Conservation (phyloP, 2,329 filamentous ascomycete genomes). For the Mariannaea elegans region DNA sequence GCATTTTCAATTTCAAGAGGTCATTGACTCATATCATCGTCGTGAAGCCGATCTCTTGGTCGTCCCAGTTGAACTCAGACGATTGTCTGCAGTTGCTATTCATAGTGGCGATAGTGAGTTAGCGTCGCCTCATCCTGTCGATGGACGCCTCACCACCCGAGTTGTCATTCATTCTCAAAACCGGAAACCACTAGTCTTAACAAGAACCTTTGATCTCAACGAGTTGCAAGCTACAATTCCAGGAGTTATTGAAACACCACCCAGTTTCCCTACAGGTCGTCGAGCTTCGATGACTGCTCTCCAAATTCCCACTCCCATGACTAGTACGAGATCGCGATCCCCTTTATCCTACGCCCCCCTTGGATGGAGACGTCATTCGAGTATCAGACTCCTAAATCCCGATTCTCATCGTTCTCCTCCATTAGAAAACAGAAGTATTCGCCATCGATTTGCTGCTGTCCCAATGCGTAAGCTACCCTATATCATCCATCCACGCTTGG, state of each 20-base stretch:
- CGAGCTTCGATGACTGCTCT: constrained; percentile 29
- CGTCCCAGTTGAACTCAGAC: constrained; percentile 37
- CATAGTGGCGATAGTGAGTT: constrained; percentile 12
- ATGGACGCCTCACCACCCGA: constrained; percentile 37
- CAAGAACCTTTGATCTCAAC: constrained; percentile 60
- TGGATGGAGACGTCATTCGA: constrained; percentile 28
- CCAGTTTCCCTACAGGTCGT: constrained; percentile 11
- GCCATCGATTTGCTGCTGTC: constrained; percentile 22
- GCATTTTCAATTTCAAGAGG: constrained; percentile 31
- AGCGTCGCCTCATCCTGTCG: constrained; percentile 25
- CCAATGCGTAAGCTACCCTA: constrained; percentile 39
- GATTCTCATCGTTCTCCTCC: neutral
- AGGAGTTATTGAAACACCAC: constrained; percentile 37
- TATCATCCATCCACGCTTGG: neutral
- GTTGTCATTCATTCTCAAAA: constrained; percentile 45
- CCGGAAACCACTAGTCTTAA: constrained; percentile 57
- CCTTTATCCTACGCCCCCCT: constrained; percentile 13
- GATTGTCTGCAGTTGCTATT: constrained; percentile 23
- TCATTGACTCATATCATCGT: constrained; percentile 22
- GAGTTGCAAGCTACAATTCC: constrained; percentile 58
- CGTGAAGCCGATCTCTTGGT: constrained; percentile 38
- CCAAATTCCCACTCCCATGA: constrained; percentile 7
- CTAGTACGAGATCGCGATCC: constrained; percentile 15
- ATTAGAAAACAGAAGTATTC: constrained; percentile 23
- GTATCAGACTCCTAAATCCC: constrained; percentile 2